These are phyloP conservation scores for Trypanosoma theileri DNA, from an alignment of 208 protist genomes.

Conservation along the genomic window DNA sequence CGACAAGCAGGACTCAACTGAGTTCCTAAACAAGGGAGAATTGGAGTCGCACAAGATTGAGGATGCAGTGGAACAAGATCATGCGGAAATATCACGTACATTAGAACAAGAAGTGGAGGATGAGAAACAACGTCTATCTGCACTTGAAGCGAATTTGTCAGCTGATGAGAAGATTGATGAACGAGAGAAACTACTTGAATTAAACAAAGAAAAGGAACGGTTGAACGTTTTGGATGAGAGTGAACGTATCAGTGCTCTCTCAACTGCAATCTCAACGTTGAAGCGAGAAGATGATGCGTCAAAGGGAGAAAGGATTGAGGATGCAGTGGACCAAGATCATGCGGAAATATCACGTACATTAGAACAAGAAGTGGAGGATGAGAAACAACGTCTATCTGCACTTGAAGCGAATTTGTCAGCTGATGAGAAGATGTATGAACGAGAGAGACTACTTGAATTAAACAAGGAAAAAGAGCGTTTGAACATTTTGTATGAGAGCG, in stretches of 20 bases:
- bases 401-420: neutral
- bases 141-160: neutral
- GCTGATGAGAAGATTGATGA: constrained; percentile 7
- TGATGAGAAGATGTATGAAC: constrained; percentile 5
- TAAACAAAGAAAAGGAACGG: neutral
- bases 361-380: neutral
- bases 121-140: neutral
- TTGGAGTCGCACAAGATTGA: too few species aligned
- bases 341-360: neutral
- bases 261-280: neutral
- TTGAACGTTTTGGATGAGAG: neutral
- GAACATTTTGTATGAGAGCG: neutral
- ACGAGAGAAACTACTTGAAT: constrained; percentile 2
- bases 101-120: neutral
- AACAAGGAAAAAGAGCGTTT: neutral
- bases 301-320: neutral
- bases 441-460: neutral
- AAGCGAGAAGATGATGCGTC: neutral
- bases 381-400: neutral
- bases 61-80: too few species aligned
- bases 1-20: too few species aligned
- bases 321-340: neutral
- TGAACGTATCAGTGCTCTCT: neutral
- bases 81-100: too few species aligned
- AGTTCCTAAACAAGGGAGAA: too few species aligned